Conservation (phyloP, 768 basidiomycete genomes). For the Sporobolomyces phaffii region DNA sequence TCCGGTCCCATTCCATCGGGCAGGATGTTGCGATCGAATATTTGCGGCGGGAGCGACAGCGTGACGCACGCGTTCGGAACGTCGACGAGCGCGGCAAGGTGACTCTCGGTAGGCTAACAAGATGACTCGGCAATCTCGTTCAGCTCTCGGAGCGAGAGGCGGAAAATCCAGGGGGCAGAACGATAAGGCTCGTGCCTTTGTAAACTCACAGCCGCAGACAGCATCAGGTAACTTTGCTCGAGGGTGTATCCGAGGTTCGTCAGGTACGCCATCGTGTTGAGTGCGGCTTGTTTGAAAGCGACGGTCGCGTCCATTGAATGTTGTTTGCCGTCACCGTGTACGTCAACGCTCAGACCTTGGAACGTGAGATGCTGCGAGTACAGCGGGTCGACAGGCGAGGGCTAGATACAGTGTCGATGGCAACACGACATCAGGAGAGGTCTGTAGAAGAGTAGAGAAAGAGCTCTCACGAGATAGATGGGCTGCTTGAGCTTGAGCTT, state of each 20-base stretch:
- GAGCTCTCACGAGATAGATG: constrained; percentile 59
- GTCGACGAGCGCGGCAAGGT: constrained; percentile 65
- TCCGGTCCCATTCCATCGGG: constrained; percentile 53
- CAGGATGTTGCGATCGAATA: constrained; percentile 68
- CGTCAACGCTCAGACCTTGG: constrained; percentile 63
- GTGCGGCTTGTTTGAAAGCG: constrained; percentile 72
- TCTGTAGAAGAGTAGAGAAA: background rate
- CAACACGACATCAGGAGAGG: background rate
- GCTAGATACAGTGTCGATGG: constrained; percentile 51
- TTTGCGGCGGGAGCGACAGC: constrained; percentile 65
- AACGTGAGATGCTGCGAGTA: constrained; percentile 72
- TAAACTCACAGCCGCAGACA: constrained; percentile 55
- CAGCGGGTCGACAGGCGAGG: constrained; percentile 66
- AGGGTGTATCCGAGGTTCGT: constrained; percentile 65
- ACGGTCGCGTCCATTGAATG: constrained; percentile 70
- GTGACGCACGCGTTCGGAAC: constrained; percentile 66
- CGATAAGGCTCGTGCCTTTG: too few relatives aligned
- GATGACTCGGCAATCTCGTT: too few relatives aligned
- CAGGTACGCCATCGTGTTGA: constrained; percentile 69
- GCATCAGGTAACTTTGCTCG: constrained; percentile 67
- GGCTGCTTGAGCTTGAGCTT: constrained; percentile 69
- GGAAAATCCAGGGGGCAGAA: too few relatives aligned
- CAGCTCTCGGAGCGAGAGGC: too few relatives aligned
- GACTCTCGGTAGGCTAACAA: constrained; percentile 57
- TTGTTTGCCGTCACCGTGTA: constrained; percentile 60